Evolutionary conservation across 345 rosid species (phyloP).

Genomic region (Mercurialis annua): DNA sequence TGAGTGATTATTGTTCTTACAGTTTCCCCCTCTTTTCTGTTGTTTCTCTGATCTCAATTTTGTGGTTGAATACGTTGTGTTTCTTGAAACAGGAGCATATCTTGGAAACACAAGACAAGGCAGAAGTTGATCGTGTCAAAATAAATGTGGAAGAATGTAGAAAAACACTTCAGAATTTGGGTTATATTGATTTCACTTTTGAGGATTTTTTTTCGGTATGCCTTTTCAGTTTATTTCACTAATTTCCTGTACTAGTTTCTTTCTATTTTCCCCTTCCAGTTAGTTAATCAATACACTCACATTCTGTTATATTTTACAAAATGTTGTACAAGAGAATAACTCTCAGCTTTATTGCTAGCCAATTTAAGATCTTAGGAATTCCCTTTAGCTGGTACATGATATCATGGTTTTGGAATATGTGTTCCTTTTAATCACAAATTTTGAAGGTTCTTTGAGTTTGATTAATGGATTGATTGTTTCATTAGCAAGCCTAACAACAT

Average conservation of each 20-base stretch:
- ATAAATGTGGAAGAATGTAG: slow-evolving; percentile 82
- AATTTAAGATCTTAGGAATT: background rate
- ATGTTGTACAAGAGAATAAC: background rate
- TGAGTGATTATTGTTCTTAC: too few species aligned
- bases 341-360: background rate
- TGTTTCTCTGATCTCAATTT: too few species aligned
- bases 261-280: background rate
- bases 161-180: slow-evolving; percentile 85
- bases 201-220: slow-evolving; percentile 96
- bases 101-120: slow-evolving; percentile 70
- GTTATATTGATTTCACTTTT: slow-evolving; percentile 86
- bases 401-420: background rate
- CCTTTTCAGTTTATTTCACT: background rate
- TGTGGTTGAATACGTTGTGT: background rate
- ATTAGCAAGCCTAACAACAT: background rate
- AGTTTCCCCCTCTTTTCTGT: too few species aligned
- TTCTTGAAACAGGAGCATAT: slow-evolving; percentile 65
- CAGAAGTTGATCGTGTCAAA: slow-evolving; percentile 83
- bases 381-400: background rate
- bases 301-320: background rate
- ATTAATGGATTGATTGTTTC: background rate
- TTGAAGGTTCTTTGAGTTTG: background rate
- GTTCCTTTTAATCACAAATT: background rate
- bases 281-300: background rate
- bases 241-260: too few species aligned